phyloP scores from a whole-genome alignment of 2,329 filamentous ascomycete species.

The Metarhizium guizhouense region DNA sequence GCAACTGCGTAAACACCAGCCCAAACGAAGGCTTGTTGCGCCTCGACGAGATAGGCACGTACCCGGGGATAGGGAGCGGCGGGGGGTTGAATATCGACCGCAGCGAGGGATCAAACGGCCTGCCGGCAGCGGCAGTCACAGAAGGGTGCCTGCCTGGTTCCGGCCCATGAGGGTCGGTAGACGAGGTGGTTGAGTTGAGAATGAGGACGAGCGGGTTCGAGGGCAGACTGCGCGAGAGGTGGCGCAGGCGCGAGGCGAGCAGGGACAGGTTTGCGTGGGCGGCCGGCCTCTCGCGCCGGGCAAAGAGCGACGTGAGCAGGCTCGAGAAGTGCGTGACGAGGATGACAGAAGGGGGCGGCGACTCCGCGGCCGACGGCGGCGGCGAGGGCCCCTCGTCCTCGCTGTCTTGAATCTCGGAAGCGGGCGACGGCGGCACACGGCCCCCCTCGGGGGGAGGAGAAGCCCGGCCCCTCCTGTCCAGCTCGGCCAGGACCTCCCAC shows the following conservation, averaged over 20 bases:
- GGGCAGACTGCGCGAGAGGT: conserved; percentile 31
- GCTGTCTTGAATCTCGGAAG: conserved; percentile 23
- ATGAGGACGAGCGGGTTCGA: conserved; percentile 42
- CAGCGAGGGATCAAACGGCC: conserved; percentile 32
- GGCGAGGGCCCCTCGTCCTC: conserved; percentile 19
- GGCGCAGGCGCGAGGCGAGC: conserved; percentile 37
- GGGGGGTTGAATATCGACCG: conserved; percentile 40
- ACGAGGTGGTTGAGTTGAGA: conserved; percentile 39
- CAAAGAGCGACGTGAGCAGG: conserved; percentile 44
- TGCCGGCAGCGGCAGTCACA: background rate
- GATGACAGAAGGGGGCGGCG: conserved; percentile 26
- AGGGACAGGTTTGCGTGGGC: conserved; percentile 40
- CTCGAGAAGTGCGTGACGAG: conserved; percentile 46
- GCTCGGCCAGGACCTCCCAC: conserved; percentile 45
- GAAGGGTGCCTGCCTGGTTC: conserved; percentile 1
- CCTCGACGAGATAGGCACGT: conserved; percentile 12
- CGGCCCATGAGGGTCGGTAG: conserved; percentile 5
- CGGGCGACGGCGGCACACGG: background rate
- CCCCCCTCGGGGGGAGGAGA: too few relatives aligned
- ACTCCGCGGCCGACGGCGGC: conserved; percentile 7
- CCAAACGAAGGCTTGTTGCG: conserved; percentile 44
- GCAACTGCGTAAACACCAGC: conserved; percentile 42
- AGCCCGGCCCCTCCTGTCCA: conserved; percentile 21
- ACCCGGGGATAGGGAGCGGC: conserved; percentile 11
- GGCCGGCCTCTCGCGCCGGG: conserved; percentile 32